Conservation (phyloP, 148 eudicot species). For the Gaultheria prostrata region DNA sequence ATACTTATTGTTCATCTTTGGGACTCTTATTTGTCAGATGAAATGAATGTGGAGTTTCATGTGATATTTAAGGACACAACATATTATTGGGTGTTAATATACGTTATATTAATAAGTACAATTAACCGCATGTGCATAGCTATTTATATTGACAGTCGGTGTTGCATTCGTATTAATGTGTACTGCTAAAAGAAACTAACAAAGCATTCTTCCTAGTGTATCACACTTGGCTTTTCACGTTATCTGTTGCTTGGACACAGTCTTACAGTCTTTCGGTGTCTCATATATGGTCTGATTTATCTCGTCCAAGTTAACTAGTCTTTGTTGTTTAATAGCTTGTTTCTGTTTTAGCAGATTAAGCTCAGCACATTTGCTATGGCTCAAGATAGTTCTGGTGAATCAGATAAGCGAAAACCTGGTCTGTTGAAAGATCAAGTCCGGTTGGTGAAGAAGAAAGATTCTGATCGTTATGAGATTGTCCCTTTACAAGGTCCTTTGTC, state of each 20-base stretch:
- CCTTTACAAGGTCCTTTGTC: constrained; percentile 70
- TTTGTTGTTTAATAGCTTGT: constrained; percentile 4
- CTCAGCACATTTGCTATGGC: constrained; percentile 38
- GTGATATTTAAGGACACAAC: not conserved
- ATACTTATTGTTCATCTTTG: not conserved
- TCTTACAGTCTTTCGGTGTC: not conserved
- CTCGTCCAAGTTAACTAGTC: not conserved
- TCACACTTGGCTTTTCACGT: not conserved
- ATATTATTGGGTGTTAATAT: not conserved
- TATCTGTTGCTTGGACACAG: not conserved
- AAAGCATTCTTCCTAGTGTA: not conserved
- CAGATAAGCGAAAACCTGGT: constrained; percentile 47
- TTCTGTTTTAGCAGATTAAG: constrained; percentile 20
- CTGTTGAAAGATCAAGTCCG: constrained; percentile 88
- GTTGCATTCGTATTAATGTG: not conserved
- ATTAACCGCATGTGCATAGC: not conserved
- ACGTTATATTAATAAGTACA: not conserved
- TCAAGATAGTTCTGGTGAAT: constrained; percentile 42
- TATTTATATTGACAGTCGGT: not conserved
- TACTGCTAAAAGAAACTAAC: not conserved
- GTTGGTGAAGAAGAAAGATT: constrained; percentile 64
- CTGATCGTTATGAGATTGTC: constrained; percentile 63
- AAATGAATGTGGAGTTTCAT: not conserved
- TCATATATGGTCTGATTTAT: not conserved
- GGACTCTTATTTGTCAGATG: not conserved